These are phyloP conservation scores for Stereum hirsutum DNA, from an alignment of 1,284 basidiomycete genomes.

Conservation along the genomic window DNA sequence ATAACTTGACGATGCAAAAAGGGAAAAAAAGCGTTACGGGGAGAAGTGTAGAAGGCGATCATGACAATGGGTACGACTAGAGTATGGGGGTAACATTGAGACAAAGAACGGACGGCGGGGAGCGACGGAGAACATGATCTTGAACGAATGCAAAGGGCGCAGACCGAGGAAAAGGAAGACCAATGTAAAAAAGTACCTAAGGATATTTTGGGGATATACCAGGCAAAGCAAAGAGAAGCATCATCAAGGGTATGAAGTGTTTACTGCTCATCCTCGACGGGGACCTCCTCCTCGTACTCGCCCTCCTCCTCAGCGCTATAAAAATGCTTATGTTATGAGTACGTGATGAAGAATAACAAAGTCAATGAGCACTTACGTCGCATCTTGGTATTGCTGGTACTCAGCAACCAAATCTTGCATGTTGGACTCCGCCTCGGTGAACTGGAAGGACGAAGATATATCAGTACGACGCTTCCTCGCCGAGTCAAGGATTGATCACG, in stretches of 20 bases:
- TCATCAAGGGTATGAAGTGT: slow-evolving; percentile 8
- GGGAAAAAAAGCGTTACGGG: too few relatives aligned
- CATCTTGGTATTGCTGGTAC: slow-evolving; percentile 97
- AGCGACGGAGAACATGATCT: slow-evolving; percentile 11
- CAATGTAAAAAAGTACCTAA: slow-evolving; percentile 6
- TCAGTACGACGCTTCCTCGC: slow-evolving; percentile 1
- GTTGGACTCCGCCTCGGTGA: slow-evolving; percentile 95
- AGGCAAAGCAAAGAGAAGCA: slow-evolving; percentile 4
- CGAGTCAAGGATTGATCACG: too few relatives aligned
- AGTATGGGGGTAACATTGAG: too few relatives aligned
- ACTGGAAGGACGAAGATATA: slow-evolving; percentile 29
- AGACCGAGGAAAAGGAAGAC: neutral
- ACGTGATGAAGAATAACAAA: neutral
- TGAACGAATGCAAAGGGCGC: slow-evolving; percentile 7
- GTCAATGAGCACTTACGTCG: slow-evolving; percentile 50
- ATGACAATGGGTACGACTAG: too few relatives aligned
- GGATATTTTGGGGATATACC: slow-evolving; percentile 11
- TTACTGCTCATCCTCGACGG: slow-evolving; percentile 45
- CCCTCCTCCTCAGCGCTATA: slow-evolving; percentile 69
- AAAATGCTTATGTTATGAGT: slow-evolving; percentile 2
- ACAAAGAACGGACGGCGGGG: slow-evolving; percentile 5
- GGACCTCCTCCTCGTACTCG: slow-evolving; percentile 71
- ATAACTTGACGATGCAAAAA: too few relatives aligned
- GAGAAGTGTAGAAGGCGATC: too few relatives aligned
- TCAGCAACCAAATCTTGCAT: slow-evolving; percentile 93